Conservation (phyloP, 2,329 filamentous ascomycete genomes). For the Aspergillus awamori region DNA sequence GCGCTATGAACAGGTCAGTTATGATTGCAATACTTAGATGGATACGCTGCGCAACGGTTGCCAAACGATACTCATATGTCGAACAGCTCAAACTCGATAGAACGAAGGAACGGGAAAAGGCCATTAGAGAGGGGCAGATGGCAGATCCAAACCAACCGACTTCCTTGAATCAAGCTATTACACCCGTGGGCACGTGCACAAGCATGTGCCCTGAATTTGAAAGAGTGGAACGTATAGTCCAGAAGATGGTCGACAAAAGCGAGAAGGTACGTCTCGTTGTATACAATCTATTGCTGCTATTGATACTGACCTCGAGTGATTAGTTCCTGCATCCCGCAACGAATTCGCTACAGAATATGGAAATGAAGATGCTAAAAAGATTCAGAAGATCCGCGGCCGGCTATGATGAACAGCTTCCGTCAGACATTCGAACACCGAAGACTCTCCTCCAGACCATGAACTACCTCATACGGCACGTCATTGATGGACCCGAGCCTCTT, state of each 20-base stretch:
- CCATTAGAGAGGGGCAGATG: slow-evolving; percentile 58
- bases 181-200: slow-evolving; percentile 62
- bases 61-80: slow-evolving; percentile 8
- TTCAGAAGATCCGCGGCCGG: slow-evolving; percentile 66
- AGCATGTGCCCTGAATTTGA: slow-evolving; percentile 69
- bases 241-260: slow-evolving; percentile 62
- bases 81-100: slow-evolving; percentile 53
- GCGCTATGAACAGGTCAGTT: slow-evolving; percentile 41
- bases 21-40: not conserved
- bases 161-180: slow-evolving; percentile 62
- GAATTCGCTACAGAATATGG: slow-evolving; percentile 37
- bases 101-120: slow-evolving; percentile 53
- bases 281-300: not conserved
- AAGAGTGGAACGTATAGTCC: slow-evolving; percentile 62
- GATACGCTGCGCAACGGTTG: not conserved
- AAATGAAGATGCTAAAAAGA: slow-evolving; percentile 62
- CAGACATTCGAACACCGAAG: slow-evolving; percentile 63
- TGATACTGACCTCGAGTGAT: slow-evolving; percentile 16
- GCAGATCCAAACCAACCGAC: slow-evolving; percentile 64
- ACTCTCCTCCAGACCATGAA: slow-evolving; percentile 52
- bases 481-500: slow-evolving; percentile 54
- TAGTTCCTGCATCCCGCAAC: slow-evolving; percentile 42
- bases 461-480: slow-evolving; percentile 53
- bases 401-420: slow-evolving; percentile 64
- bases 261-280: slow-evolving; percentile 54